Base-by-base conservation (phyloP, 78 protist genomes). In the Dictyostelium intermedium region DNA sequence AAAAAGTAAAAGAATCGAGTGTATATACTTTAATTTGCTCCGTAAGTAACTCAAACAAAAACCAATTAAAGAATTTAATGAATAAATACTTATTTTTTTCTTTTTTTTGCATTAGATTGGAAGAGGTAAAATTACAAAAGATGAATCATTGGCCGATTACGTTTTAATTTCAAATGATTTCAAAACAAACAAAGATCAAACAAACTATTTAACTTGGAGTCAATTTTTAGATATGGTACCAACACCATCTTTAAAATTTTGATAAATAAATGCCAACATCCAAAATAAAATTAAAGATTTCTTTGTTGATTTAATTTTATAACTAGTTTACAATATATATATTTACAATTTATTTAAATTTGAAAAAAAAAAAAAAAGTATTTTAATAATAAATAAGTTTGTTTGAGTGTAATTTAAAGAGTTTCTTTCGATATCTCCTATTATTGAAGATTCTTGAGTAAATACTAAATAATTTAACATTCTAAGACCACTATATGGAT, bases 151-250 rank as follows among this genome's bases (percentile, higher is more conserved):
- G 13, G 92, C 92, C 5, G 92, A 85, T 47, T 76, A 39, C n/a
- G 53, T 85, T 32, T 76, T 85, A 39, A 73, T 85, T 76, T 53
- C 83, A 74, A 43, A 72, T 25, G 92, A 85, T n/a, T 25, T 9
- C 3, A 47, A 56, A 63, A 84, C 14, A 18, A 14, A 27, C 20
- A 30, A 41, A 37, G 41, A 43, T 8, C 39, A 73, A 35, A 43
- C 47, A 23, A 83, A 41, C 6, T 69, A 83, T 83, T 14, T 83
- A 20, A 63, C 76, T 66, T 84, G 79, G 79, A 11, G 63, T 25
- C 41, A 25, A 27, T 84, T 84, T 30, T 30, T 84, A 2, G 47
- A 18, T 2, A 14, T 84, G 18, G 32, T 84, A 39, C 84, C 84
- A 45, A 34, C 45, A 45, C 84, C 84, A 77, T 56, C 66, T 56